Base-by-base conservation (phyloP, 2,329 filamentous ascomycete genomes). In the Penicillium capsulatum region DNA sequence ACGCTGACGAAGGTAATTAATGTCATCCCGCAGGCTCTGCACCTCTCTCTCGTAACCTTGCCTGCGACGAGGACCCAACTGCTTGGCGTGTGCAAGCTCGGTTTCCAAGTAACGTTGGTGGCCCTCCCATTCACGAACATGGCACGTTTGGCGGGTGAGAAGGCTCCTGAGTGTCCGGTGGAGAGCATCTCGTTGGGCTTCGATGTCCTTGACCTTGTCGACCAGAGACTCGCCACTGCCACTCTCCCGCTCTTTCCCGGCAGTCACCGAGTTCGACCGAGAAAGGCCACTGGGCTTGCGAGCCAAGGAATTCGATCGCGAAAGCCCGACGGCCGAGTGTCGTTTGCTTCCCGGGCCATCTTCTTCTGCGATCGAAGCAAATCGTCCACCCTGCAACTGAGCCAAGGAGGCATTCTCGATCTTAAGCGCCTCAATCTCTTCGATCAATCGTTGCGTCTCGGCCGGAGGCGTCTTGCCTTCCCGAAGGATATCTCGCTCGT, bases 111-210 rank as follows among this genome's bases (percentile, higher is more conserved):
- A 72, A 34, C 75, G 79, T 51, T 94, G 84, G 48, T 81, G 86
- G 68, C 94, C 94, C 51, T 83, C 75, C 50, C 90, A 88, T 51
- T 94, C 85, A 31, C 81, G 82, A 51, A 84, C 86, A 64, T 96
- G 87, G 60, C 84, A 77, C 48, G 91, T 84, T 51, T 96, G 89
- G 36, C 92, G 81, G 47, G 90, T 81, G 9, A 97, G 78, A 11
- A 98, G 74, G 45, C 81, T 87, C 69, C 86, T 90, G 37, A 98
- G 72, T 5, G 92, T 88, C 44, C 79, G 80, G 68, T 97, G 92
- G 5, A 98, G 74, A 1, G 91, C 90, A 64, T 98, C 91, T 32
- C 92, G 80, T 68, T 98, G 92, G 30, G 87, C 82, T 66, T 97
- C 91, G 8, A 96, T 83, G 50, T 97, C 91, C 65, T 94, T 95